phyloP scores from a whole-genome alignment of 208 protist species.

The Crithidia fasciculata region DNA sequence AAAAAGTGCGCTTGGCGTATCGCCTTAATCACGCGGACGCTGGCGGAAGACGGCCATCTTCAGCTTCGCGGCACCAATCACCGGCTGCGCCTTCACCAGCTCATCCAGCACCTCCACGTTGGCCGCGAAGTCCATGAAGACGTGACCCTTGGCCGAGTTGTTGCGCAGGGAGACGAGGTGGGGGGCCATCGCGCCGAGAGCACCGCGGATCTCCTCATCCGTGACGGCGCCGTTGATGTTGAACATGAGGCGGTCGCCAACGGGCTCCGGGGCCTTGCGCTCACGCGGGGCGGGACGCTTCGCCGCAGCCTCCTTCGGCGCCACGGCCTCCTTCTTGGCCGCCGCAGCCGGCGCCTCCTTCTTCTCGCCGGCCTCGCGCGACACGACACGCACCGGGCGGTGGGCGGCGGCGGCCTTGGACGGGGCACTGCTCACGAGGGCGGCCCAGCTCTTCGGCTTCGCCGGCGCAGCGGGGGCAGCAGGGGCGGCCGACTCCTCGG shows the following conservation, averaged over 20 bases:
- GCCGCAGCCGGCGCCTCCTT: constrained; percentile 26
- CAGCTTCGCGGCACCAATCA: constrained; percentile 56
- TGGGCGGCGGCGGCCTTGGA: constrained; percentile 36
- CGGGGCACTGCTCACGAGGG: constrained; percentile 46
- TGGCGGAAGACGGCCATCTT: constrained; percentile 82
- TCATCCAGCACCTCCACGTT: constrained; percentile 66
- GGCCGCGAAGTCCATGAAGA: constrained; percentile 89
- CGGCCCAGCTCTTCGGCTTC: constrained; percentile 77
- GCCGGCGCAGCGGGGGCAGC: constrained; percentile 16
- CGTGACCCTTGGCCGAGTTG: constrained; percentile 70
- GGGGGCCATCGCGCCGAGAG: constrained; percentile 56
- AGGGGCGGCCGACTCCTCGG: constrained; percentile 8
- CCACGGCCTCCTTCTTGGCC: constrained; percentile 18
- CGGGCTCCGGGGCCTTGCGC: constrained; percentile 41
- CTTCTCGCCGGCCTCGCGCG: constrained; percentile 32
- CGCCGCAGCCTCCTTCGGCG: constrained; percentile 16
- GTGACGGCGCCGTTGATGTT: constrained; percentile 67
- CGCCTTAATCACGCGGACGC: constrained; percentile 49
- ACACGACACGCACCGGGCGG: constrained; percentile 57
- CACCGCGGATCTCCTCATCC: constrained; percentile 82
- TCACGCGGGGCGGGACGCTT: constrained; percentile 41
- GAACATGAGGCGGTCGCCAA: constrained; percentile 89
- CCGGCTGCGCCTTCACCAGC: constrained; percentile 46
- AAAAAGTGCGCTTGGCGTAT: background rate
- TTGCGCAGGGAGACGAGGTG: constrained; percentile 87